Base-by-base conservation (phyloP, 2,329 filamentous ascomycete genomes). In the Harringtonia aguacate region DNA sequence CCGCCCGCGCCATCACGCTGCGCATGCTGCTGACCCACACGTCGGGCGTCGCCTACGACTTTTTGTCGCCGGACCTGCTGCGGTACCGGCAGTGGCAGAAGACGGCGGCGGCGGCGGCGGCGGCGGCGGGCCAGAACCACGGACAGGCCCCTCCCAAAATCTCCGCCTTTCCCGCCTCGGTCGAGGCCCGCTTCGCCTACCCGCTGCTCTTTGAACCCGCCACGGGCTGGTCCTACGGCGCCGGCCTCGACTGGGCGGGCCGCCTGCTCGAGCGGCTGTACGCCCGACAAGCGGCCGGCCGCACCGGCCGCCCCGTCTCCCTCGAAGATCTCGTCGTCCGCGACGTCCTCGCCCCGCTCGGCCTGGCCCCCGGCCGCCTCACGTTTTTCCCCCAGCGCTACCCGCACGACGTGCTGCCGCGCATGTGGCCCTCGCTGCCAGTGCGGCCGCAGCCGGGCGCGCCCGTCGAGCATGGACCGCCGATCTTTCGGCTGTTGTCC, bases 201-300 rank as follows among this genome's bases (percentile, higher is more conserved):
- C 51, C 51, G 20, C 48, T 53, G 36, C 24, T 49, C 10, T 53
- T 51, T 33, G 44, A 48, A 36, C 51, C 51, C 8, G 49, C 46
- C 40, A 24, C 47, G 9, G 46, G 47, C 36, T 53, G 51, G 51
- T n/a, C 24, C 29, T 53, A 53, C 43, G 49, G 51, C 29, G 42
- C 46, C 14, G 45, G 47, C 12, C 4, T 46, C 34, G 51, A 53
- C 47, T 53, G 49, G 49, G 48, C 45, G 17, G 51, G 46, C 14
- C 49, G 45, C 6, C 40, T 48, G 22, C 22, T 51, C 5, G 49
- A 51, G 43, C 46, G 49, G 6, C 33, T 36, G 15, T n/a, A n/a
- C n/a, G n/a, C n/a, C n/a, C n/a, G n/a, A n/a, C n/a, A n/a, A n/a
- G n/a, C n/a, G n/a, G n/a, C n/a, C n/a, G n/a, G n/a, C n/a, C n/a